Evolutionary conservation across 2,329 filamentous ascomycete species (phyloP).

Genomic region (Metarhizium rileyi): DNA sequence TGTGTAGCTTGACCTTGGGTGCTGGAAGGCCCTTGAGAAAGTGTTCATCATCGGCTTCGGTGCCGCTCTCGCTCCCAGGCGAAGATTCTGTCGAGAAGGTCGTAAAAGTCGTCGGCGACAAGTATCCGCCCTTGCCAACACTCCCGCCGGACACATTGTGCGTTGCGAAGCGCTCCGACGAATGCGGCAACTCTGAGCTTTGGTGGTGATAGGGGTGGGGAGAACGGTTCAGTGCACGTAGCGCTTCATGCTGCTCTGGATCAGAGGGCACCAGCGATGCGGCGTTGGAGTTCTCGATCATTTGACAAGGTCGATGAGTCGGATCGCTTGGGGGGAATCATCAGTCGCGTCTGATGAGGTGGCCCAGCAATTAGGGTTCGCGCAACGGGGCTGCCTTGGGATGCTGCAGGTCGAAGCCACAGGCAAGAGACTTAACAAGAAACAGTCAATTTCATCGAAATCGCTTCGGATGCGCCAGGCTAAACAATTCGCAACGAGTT

Average conservation of each 20-base stretch:
- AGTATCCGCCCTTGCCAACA: constrained; percentile 11
- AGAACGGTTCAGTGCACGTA: constrained; percentile 48
- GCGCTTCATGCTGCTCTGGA: constrained; percentile 24
- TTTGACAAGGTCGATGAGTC: constrained; percentile 16
- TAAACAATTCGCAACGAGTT: neutral
- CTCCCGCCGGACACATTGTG: constrained; percentile 8
- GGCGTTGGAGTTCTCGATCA: constrained; percentile 33
- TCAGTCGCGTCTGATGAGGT: constrained; percentile 2
- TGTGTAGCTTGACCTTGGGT: constrained; percentile 61
- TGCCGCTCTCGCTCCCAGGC: constrained; percentile 77
- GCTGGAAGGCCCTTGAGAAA: constrained; percentile 78
- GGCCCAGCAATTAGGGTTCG: neutral
- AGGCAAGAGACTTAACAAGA: neutral
- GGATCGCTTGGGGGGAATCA: constrained; percentile 3
- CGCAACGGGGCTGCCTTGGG: neutral
- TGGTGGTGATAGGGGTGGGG: constrained; percentile 60
- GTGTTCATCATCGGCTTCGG: constrained; percentile 91
- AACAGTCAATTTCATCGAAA: neutral
- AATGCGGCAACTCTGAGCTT: constrained; percentile 43
- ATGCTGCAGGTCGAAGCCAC: neutral
- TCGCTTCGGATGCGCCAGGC: neutral
- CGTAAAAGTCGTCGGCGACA: constrained; percentile 16
- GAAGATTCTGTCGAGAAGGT: constrained; percentile 41
- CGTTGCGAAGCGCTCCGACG: constrained; percentile 30
- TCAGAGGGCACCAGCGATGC: constrained; percentile 23